phyloP scores from a whole-genome alignment of 192 early-diverging fungal species.

The Mortierella claussenii region DNA sequence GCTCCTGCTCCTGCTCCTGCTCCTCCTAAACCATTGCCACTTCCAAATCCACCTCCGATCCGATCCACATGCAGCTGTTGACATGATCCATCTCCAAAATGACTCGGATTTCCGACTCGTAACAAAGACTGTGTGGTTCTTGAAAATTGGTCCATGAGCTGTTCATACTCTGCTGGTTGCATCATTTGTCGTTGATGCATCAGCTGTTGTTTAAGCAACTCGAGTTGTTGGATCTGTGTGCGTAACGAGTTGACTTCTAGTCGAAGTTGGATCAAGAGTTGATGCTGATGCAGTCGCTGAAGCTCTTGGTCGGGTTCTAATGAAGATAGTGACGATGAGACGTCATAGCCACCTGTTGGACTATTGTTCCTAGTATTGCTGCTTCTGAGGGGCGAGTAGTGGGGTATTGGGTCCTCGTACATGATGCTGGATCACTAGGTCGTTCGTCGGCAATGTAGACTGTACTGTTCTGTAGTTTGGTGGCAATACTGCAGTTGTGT shows the following conservation, averaged over 20 bases:
- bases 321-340: too few relatives aligned
- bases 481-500: too few relatives aligned
- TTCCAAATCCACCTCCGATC: neutral
- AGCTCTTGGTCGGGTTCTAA: conserved; percentile 26
- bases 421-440: too few relatives aligned
- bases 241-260: conserved; percentile 34
- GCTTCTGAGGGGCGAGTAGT: conserved; percentile 3
- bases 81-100: conserved; percentile 1
- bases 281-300: conserved; percentile 33
- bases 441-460: too few relatives aligned
- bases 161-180: conserved; percentile 27
- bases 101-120: conserved; percentile 16
- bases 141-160: conserved; percentile 43
- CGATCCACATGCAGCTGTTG: neutral
- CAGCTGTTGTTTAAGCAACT: conserved; percentile 34
- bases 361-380: neutral
- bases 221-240: conserved; percentile 37
- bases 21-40: too few relatives aligned
- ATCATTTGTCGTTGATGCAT: conserved; percentile 27
- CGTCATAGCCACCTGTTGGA: too few relatives aligned
- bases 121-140: conserved; percentile 29
- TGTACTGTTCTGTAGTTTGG: too few relatives aligned
- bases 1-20: neutral
- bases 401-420: conserved; percentile 39
- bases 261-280: conserved; percentile 37